Conservation (phyloP, 768 basidiomycete species). For the Suillus clintonianus region DNA sequence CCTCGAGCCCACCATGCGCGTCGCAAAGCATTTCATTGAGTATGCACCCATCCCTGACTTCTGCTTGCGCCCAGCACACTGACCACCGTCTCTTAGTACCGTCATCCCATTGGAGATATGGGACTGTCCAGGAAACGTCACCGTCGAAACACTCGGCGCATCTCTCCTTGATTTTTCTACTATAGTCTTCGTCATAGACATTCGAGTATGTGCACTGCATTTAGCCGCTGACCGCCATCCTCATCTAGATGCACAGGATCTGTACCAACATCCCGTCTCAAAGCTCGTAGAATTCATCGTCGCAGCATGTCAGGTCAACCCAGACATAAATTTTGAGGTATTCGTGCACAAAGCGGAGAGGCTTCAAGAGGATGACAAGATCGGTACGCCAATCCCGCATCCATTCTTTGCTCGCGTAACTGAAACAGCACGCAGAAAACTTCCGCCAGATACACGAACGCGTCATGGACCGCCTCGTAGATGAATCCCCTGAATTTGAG, state of each 20-base stretch:
- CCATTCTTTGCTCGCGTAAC: neutral
- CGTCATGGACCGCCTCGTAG: constrained; percentile 78
- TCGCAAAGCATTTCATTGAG: constrained; percentile 79
- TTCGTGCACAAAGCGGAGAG: constrained; percentile 97
- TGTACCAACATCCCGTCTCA: constrained; percentile 81
- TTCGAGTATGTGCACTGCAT: constrained; percentile 62
- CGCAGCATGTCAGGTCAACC: constrained; percentile 74
- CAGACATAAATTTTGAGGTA: constrained; percentile 79
- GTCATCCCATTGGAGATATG: constrained; percentile 92
- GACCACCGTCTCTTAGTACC: constrained; percentile 52
- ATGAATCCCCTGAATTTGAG: constrained; percentile 74
- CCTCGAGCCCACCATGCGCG: constrained; percentile 82
- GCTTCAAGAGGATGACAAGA: constrained; percentile 87
- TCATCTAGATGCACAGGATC: constrained; percentile 49
- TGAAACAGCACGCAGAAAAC: constrained; percentile 60
- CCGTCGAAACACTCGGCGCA: constrained; percentile 74
- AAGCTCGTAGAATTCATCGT: constrained; percentile 82
- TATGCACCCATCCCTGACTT: constrained; percentile 41
- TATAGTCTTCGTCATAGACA: constrained; percentile 93
- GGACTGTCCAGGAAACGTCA: constrained; percentile 90
- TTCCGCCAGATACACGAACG: constrained; percentile 90
- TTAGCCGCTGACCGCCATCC: constrained; percentile 5
- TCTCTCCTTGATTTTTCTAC: constrained; percentile 80
- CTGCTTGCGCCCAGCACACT: neutral
- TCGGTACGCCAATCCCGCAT: constrained; percentile 51